Evolutionary conservation across 257 asterid species (phyloP).

Genomic region (Solanum rostratum): DNA sequence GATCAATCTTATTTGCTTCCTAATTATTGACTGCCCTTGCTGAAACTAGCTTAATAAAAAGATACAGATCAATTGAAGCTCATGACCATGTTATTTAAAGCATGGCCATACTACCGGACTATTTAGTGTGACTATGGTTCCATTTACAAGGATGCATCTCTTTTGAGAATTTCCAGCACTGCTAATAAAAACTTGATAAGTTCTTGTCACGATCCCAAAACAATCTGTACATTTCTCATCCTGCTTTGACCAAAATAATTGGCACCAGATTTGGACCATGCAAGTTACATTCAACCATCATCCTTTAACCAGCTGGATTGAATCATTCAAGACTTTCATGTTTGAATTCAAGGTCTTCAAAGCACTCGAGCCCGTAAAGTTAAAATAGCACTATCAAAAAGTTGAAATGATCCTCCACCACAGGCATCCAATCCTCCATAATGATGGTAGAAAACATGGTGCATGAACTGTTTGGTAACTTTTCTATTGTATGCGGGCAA

Average conservation of each 20-base stretch:
- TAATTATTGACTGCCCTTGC: neutral
- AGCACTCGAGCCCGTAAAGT: neutral
- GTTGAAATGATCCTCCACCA: neutral
- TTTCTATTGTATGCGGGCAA: neutral
- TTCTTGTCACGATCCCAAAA: neutral
- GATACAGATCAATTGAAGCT: neutral
- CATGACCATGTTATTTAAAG: neutral
- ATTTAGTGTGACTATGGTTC: neutral
- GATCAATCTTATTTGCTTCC: neutral
- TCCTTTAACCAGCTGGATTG: neutral
- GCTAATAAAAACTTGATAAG: neutral
- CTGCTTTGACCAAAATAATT: neutral
- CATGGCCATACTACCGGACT: neutral
- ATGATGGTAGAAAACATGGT: neutral
- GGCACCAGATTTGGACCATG: neutral
- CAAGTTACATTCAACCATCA: neutral
- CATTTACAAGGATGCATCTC: neutral
- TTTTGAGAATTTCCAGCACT: neutral
- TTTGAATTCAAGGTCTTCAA: neutral
- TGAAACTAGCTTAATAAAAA: neutral
- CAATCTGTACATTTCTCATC: neutral
- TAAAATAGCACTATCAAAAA: neutral
- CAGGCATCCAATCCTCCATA: neutral
- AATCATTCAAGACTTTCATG: neutral
- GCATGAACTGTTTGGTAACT: neutral